These are phyloP conservation scores for Hyphodiscus sp. DNA, from an alignment of 2,329 filamentous ascomycete genomes.

Conservation along the genomic window DNA sequence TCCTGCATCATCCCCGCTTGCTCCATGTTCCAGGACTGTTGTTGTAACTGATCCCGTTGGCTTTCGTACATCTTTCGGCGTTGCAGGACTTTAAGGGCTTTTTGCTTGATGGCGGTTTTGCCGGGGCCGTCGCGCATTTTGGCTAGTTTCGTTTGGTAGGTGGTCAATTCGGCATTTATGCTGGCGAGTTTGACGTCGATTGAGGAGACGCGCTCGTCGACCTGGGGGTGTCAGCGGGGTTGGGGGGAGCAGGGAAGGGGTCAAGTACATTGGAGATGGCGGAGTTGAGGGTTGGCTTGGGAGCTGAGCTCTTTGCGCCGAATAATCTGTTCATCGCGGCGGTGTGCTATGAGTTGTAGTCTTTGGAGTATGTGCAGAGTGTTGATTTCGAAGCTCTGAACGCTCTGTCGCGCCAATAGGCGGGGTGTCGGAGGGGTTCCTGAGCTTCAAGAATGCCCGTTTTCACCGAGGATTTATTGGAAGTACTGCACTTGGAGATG, in stretches of 20 bases:
- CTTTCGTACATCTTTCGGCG: constrained; percentile 90
- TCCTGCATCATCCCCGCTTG: constrained; percentile 98
- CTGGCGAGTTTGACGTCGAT: constrained; percentile 94
- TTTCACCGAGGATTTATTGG: not conserved
- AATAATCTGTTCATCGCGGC: constrained; percentile 86
- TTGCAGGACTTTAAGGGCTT: constrained; percentile 89
- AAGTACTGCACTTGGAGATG: not conserved
- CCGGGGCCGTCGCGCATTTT: constrained; percentile 96
- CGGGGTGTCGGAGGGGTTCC: constrained; percentile 5
- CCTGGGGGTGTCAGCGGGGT: constrained; percentile 37
- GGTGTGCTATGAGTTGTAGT: not conserved
- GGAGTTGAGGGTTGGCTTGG: constrained; percentile 80
- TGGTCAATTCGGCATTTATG: constrained; percentile 81
- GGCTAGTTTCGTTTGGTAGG: constrained; percentile 79
- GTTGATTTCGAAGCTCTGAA: constrained; percentile 10
- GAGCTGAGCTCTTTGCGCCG: constrained; percentile 76
- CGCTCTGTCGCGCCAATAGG: constrained; percentile 18
- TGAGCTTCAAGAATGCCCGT: not conserved
- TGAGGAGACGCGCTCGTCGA: constrained; percentile 73
- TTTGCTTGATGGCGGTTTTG: constrained; percentile 87
- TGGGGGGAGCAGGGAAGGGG: constrained; percentile 1
- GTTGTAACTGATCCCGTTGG: constrained; percentile 87
- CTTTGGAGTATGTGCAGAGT: not conserved
- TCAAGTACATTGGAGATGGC: constrained; percentile 70
- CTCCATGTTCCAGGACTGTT: constrained; percentile 98